Conservation (phyloP, 768 basidiomycete genomes). For the Termitomyces sp. region DNA sequence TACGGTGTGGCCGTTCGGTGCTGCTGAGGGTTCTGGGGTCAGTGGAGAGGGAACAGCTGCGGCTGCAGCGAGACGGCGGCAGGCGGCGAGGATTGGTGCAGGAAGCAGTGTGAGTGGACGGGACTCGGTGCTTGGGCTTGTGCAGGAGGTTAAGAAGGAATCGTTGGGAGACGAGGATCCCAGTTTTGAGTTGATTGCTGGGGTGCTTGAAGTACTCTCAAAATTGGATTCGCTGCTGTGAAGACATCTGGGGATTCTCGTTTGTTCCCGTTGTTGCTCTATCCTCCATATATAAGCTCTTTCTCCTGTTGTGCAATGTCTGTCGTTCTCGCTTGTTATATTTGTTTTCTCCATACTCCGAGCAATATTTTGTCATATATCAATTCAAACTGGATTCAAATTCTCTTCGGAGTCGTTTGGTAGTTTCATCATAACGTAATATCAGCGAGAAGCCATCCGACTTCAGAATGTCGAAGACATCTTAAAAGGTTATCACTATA, state of each 20-base stretch:
- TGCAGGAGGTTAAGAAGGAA: conserved; percentile 73
- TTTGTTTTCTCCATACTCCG: neutral
- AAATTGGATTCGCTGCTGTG: conserved; percentile 85
- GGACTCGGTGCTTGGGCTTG: conserved; percentile 68
- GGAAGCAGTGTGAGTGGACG: conserved; percentile 43
- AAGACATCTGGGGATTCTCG: conserved; percentile 8
- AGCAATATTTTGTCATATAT: conserved; percentile 1
- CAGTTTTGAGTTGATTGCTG: conserved; percentile 87
- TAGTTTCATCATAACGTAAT: neutral
- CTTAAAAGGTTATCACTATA: neutral
- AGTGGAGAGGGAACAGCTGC: conserved; percentile 19
- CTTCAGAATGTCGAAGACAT: neutral
- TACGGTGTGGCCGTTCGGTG: conserved; percentile 83
- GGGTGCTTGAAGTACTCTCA: conserved; percentile 88
- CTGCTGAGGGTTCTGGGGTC: conserved; percentile 11
- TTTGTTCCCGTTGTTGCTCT: neutral
- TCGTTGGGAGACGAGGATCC: conserved; percentile 69
- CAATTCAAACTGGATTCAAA: neutral
- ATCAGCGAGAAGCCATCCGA: neutral
- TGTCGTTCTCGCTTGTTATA: neutral
- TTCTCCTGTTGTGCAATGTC: neutral
- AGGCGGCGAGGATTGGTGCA: conserved; percentile 39
- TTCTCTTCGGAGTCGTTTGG: neutral
- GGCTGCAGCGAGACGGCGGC: conserved; percentile 30
- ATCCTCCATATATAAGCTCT: neutral